phyloP scores from a whole-genome alignment of 768 basidiomycete species.

The Mycena filopes region DNA sequence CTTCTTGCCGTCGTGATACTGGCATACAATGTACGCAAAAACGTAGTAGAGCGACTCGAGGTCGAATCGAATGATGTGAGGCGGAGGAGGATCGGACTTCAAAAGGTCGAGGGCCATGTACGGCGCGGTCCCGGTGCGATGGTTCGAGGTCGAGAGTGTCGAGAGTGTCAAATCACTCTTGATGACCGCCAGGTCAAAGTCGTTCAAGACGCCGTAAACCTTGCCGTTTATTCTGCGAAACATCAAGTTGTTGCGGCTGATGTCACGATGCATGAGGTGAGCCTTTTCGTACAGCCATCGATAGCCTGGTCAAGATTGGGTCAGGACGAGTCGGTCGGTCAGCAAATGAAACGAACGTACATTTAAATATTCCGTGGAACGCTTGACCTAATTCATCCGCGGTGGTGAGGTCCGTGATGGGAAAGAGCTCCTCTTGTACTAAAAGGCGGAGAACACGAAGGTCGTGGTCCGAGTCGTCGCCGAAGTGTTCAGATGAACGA shows the following conservation, averaged over 20 bases:
- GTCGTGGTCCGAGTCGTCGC: not conserved
- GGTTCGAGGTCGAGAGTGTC: slow-evolving; percentile 12
- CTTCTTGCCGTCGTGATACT: not conserved
- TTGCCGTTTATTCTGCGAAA: slow-evolving; percentile 11
- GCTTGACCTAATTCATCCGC: slow-evolving; percentile 15
- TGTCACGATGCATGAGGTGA: slow-evolving; percentile 18
- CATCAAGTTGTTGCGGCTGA: slow-evolving; percentile 20
- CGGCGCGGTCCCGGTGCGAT: slow-evolving; percentile 12
- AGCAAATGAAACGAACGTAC: slow-evolving; percentile 1
- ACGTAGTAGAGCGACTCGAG: slow-evolving; percentile 4
- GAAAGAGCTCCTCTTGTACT: slow-evolving; percentile 12
- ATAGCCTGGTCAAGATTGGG: slow-evolving; percentile 12
- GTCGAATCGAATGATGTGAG: not conserved
- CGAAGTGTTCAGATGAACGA: not conserved
- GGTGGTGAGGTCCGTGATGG: slow-evolving; percentile 36
- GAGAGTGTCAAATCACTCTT: not conserved
- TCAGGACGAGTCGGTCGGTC: not conserved
- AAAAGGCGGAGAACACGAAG: slow-evolving; percentile 7
- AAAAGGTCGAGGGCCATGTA: slow-evolving; percentile 17
- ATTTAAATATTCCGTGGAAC: slow-evolving; percentile 12
- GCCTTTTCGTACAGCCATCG: slow-evolving; percentile 17
- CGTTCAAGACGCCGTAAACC: slow-evolving; percentile 14
- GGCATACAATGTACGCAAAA: not conserved
- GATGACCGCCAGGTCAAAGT: slow-evolving; percentile 12
- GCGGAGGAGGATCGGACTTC: not conserved